phyloP scores from a whole-genome alignment of 129 eudicot genomes.

The Pseudognaphalium luteoalbum region DNA sequence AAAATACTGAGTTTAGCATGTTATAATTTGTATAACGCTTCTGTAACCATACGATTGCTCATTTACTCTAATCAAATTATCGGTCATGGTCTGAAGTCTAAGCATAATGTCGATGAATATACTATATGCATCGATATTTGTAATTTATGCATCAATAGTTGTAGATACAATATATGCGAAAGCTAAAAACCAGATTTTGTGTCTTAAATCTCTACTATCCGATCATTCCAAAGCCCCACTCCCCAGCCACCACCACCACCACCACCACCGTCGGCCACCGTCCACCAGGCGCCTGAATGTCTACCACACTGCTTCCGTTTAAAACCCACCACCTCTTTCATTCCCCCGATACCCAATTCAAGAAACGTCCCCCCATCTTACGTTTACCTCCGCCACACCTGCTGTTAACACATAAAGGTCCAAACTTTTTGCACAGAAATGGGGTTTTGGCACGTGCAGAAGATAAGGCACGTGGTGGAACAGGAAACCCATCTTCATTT shows the following conservation, averaged over 20 bases:
- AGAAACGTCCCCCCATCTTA: constrained; percentile 25
- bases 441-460: constrained; percentile 66
- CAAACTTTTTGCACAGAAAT: constrained; percentile 41
- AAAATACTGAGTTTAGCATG: no score
- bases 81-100: no score
- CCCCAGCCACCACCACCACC: constrained; percentile 14
- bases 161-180: neutral
- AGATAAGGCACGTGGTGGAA: constrained; percentile 57
- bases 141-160: no score
- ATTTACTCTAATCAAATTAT: no score
- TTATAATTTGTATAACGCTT: no score
- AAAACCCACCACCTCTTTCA: constrained; percentile 32
- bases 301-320: constrained; percentile 39
- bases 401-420: constrained; percentile 12
- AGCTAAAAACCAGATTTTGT: constrained; percentile 15
- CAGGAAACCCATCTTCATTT: constrained; percentile 30
- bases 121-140: no score
- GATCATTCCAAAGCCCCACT: constrained; percentile 21
- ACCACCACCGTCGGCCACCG: constrained; percentile 9
- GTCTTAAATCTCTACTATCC: constrained; percentile 21
- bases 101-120: no score
- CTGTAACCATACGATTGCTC: no score
- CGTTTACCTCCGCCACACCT: constrained; percentile 30
- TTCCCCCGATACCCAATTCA: constrained; percentile 35
- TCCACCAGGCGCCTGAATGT: constrained; percentile 17